Conservation (phyloP, 139 green algal genomes). For the Chlorella ohadii region DNA sequence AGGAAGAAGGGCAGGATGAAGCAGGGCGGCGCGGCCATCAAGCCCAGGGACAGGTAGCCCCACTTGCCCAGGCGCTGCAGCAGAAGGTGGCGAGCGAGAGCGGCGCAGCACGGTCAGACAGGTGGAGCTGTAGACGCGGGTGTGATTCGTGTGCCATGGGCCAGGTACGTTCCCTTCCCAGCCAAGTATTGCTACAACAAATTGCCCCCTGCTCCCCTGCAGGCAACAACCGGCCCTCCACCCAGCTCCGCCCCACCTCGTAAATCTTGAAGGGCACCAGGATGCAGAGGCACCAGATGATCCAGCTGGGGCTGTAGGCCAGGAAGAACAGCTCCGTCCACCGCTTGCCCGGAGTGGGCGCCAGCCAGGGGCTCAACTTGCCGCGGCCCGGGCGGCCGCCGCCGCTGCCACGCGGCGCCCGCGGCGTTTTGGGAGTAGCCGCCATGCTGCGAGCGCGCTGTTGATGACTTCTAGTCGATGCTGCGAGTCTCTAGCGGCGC, state of each 20-base stretch:
- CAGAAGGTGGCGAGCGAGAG: too few species aligned
- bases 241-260: slow-evolving; percentile 79
- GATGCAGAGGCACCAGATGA: slow-evolving; percentile 87
- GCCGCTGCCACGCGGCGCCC: too few species aligned
- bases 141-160: too few species aligned
- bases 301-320: slow-evolving; percentile 93
- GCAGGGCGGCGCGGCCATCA: slow-evolving; percentile 76
- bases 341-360: slow-evolving; percentile 84
- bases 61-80: slow-evolving; percentile 64
- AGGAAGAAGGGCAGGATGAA: slow-evolving; percentile 83
- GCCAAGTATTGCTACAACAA: too few species aligned
- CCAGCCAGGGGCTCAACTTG: slow-evolving; percentile 67
- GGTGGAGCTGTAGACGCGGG: too few species aligned
- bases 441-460: background rate
- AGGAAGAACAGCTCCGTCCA: slow-evolving; percentile 95
- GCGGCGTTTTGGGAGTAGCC: background rate
- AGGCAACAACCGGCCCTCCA: too few species aligned
- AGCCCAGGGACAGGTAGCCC: slow-evolving; percentile 90
- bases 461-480: too few species aligned
- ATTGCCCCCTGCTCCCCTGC: too few species aligned
- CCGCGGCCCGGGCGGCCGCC: too few species aligned
- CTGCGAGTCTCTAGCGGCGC: background rate
- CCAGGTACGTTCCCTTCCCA: too few species aligned
- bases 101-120: too few species aligned
- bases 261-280: slow-evolving; percentile 94